Evolutionary conservation across 106 monocot species (phyloP).

Genomic region (Narthecium ossifragum): DNA sequence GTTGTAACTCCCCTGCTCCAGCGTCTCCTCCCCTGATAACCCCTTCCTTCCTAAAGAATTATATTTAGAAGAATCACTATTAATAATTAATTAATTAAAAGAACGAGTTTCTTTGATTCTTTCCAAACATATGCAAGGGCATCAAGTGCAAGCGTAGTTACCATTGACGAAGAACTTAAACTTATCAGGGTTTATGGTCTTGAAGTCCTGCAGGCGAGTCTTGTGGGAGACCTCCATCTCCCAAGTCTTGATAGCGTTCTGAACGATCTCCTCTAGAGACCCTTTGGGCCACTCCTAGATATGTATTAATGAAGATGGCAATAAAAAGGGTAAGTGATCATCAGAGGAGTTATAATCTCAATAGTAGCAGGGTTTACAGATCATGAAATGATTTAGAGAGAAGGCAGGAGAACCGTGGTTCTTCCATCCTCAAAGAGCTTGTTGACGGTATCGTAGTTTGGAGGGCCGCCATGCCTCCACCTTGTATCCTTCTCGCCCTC

Average conservation of each 20-base stretch:
- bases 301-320: not conserved
- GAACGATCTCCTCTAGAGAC: conserved; percentile 72
- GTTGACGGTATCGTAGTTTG: conserved; percentile 51
- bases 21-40: conserved; percentile 62
- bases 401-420: too few species aligned
- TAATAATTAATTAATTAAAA: too few species aligned
- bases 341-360: too few species aligned
- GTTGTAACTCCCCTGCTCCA: conserved; percentile 68
- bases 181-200: conserved; percentile 49
- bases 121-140: too few species aligned
- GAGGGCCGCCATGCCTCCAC: conserved; percentile 49
- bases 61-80: too few species aligned
- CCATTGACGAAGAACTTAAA: conserved; percentile 59
- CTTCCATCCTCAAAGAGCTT: conserved; percentile 51
- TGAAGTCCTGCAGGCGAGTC: conserved; percentile 50
- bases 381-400: too few species aligned
- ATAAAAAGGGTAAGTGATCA: too few species aligned
- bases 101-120: too few species aligned
- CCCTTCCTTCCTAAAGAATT: conserved; percentile 19
- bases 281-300: conserved; percentile 59
- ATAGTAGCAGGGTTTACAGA: too few species aligned
- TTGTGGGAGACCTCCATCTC: conserved; percentile 90
- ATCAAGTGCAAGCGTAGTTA: not conserved
- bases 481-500: conserved; percentile 46
- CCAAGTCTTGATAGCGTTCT: conserved; percentile 76